phyloP scores from a whole-genome alignment of 257 asterid genomes.

The Solanum gracilifrons region DNA sequence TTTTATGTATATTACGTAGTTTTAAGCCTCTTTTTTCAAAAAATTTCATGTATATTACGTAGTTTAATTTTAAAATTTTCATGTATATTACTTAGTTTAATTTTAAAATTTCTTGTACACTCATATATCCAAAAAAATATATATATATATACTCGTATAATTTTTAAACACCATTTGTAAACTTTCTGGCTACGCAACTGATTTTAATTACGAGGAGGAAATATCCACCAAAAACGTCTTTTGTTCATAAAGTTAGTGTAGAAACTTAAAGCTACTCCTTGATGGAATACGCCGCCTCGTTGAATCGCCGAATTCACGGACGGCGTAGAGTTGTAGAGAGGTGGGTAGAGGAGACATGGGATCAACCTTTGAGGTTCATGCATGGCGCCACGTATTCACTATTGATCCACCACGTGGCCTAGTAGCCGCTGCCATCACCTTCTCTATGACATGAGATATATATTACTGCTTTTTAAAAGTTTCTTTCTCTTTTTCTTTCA shows the following conservation, averaged over 20 bases:
- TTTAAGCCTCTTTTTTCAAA: too few relatives aligned
- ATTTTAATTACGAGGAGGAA: neutral
- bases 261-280: neutral
- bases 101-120: too few relatives aligned
- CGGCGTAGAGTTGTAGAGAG: neutral
- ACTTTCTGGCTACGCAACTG: too few relatives aligned
- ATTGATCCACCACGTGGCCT: neutral
- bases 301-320: neutral
- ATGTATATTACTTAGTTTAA: too few relatives aligned
- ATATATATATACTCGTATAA: too few relatives aligned
- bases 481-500: neutral
- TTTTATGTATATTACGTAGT: too few relatives aligned
- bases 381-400: slow-evolving; percentile 2
- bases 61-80: too few relatives aligned
- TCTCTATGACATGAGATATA: neutral
- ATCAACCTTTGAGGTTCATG: neutral
- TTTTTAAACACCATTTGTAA: too few relatives aligned
- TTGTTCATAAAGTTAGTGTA: too few relatives aligned
- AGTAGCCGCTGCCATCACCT: neutral
- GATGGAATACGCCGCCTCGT: neutral
- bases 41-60: too few relatives aligned
- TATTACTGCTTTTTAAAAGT: neutral
- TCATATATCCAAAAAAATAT: too few relatives aligned
- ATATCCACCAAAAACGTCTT: neutral
- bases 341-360: neutral